Evolutionary conservation across 768 basidiomycete species (phyloP), one percentile per base, ranked within the genome.

Genomic region (Rickenella mellea): DNA sequence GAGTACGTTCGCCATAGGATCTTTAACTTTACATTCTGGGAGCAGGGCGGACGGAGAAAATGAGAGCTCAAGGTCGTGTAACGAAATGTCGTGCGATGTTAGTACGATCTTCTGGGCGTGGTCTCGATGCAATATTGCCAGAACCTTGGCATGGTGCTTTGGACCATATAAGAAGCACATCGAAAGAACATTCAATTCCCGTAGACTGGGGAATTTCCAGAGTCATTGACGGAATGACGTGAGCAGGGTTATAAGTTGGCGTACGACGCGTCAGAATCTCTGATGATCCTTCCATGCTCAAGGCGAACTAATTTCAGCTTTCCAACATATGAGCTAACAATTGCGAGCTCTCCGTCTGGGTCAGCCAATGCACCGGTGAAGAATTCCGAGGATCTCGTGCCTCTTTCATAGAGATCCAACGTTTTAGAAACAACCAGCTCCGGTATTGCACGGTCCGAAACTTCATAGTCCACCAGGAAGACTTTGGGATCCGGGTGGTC

Each of bases 401-500:
- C 63, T 26, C 69, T 70, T 39, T 87, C 80, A 43, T 67, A 64
- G 67, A 62, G 38, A 71, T 70, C 15, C 62, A 69, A 10, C 59
- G 52, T 2, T 49, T 55, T 24, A 40, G 17, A 27, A 2, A 27
- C 15, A n/a, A n/a, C n/a, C n/a, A 40, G 39, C 11, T 40, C 7
- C 11, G 6, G 17, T 24, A 3, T 40, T 10, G 21, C 4, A 25
- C n/a, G n/a, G 26, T 47, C 42, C 6, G 64, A 55, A 27, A 67
- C 63, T 2, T 57, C 56, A 53, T 78, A 83, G 3, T 63, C 55
- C 29, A 90, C 63, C 48, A 87, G 67, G 27, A 88, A 58, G 10
- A 89, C 67, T 46, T 79, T 76, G 7, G 86, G 82, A 26, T 83
- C 75, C 1, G 86, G 85, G 51, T 87, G 84, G 45, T 83, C 83